Evolutionary conservation across 108 stramenopile genomes (phyloP).

Genomic region (Asterionellopsis glacialis): DNA sequence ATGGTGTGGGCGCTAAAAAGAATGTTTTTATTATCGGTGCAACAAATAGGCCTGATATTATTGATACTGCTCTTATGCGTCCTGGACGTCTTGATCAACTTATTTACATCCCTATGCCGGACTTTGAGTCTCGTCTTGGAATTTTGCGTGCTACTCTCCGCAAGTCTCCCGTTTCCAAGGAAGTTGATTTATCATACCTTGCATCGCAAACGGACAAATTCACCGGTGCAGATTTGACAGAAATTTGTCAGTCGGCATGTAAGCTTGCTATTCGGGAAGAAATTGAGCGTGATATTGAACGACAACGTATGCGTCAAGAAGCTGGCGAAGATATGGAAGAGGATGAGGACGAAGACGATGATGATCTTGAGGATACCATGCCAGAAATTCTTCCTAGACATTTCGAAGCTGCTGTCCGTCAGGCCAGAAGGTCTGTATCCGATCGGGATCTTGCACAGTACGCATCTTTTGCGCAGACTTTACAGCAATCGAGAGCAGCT

Average conservation of each 20-base stretch:
- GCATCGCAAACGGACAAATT: constrained; percentile 98
- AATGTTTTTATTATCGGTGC: constrained; percentile 99
- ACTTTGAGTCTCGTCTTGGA: constrained; percentile 92
- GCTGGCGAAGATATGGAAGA: constrained; percentile 74
- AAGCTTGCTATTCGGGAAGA: constrained; percentile 99
- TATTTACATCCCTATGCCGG: constrained; percentile 99
- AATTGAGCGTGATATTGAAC: constrained; percentile 97
- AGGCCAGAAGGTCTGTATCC: constrained; percentile 95
- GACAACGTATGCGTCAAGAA: constrained; percentile 89
- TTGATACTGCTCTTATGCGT: constrained; percentile 99
- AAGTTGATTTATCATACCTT: constrained; percentile 95
- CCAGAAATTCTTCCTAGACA: constrained; percentile 95
- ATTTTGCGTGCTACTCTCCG: constrained; percentile 97
- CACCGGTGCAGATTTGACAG: constrained; percentile 99
- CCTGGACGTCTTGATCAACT: constrained; percentile 99
- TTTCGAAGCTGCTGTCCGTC: constrained; percentile 96
- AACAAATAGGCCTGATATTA: constrained; percentile 99
- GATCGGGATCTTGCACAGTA: constrained; percentile 98
- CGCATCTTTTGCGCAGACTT: constrained; percentile 96
- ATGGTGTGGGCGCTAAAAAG: constrained; percentile 99
- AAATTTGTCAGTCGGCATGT: constrained; percentile 99
- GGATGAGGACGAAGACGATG: constrained; percentile 88
- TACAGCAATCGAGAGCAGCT: constrained; percentile 91
- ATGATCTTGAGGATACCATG: constrained; percentile 81
- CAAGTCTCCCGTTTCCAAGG: constrained; percentile 96